Percentiles rank a stretch among this genome's conserved stretches.
These are phyloP conservation scores for Ganoderma multipileum DNA, from an alignment of 1,284 basidiomycete species.

Conservation along the genomic window DNA sequence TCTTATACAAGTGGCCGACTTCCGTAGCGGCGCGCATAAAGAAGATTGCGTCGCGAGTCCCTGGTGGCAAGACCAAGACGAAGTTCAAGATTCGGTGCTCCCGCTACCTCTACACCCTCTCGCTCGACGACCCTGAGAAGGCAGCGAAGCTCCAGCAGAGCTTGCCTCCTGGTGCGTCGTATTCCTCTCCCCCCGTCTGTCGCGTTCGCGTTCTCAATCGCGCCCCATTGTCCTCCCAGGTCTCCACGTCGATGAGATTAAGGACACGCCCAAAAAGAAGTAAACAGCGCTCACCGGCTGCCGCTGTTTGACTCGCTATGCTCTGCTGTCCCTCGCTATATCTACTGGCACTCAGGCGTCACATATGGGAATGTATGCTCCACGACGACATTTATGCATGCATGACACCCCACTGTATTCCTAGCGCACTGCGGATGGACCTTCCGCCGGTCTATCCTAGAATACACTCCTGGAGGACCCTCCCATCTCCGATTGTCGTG, in stretches of 20 bases:
- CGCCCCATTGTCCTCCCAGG: conserved; percentile 47
- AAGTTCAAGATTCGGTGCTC: conserved; percentile 99
- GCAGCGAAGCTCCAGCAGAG: conserved; percentile 98
- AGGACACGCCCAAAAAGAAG: conserved; percentile 74
- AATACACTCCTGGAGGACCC: neutral
- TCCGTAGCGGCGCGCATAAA: conserved; percentile 92
- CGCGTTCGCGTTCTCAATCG: neutral
- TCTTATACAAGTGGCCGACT: neutral
- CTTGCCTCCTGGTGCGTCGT: conserved; percentile 87
- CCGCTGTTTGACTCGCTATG: conserved; percentile 5
- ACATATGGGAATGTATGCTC: conserved; percentile 33
- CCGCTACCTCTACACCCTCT: conserved; percentile 97
- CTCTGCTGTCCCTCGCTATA: conserved; percentile 17
- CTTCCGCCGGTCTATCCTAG: neutral
- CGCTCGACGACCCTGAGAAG: conserved; percentile 96
- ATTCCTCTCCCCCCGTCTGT: neutral
- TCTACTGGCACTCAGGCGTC: conserved; percentile 15
- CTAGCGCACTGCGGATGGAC: neutral
- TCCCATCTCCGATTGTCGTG: neutral
- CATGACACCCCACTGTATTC: conserved; percentile 27
- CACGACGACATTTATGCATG: conserved; percentile 31
- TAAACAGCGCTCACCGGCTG: conserved; percentile 43
- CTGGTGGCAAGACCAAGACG: conserved; percentile 83
- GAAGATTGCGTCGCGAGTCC: conserved; percentile 79
- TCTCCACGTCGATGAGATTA: conserved; percentile 68